phyloP scores from a whole-genome alignment of 2,329 filamentous ascomycete species.

The Atkinsonella texensis region DNA sequence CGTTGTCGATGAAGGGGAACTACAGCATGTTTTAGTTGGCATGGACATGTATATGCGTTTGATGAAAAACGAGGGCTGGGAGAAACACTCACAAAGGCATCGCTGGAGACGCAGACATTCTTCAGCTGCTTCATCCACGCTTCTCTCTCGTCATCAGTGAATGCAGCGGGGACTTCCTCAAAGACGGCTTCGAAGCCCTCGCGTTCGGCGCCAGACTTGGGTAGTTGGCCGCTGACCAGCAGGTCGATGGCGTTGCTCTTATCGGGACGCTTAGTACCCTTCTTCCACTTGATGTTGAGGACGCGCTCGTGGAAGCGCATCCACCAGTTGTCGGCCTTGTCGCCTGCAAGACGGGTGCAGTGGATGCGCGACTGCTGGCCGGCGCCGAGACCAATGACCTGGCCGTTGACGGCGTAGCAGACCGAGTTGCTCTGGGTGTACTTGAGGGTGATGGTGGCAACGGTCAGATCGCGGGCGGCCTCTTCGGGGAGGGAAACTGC shows the following conservation, averaged over 20 bases:
- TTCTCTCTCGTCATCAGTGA: slow-evolving; percentile 72
- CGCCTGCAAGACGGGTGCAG: slow-evolving; percentile 91
- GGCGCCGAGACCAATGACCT: slow-evolving; percentile 86
- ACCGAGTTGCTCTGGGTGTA: slow-evolving; percentile 99
- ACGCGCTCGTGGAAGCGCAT: slow-evolving; percentile 92
- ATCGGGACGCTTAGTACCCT: slow-evolving; percentile 88
- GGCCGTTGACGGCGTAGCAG: slow-evolving; percentile 89
- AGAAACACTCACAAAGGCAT: slow-evolving; percentile 69
- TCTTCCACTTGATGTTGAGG: slow-evolving; percentile 87
- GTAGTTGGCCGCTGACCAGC: slow-evolving; percentile 81
- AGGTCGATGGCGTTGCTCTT: slow-evolving; percentile 98
- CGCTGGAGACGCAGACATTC: slow-evolving; percentile 78
- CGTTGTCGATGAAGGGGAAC: slow-evolving; percentile 98
- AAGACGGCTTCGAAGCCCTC: slow-evolving; percentile 82
- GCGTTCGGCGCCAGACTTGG: slow-evolving; percentile 70
- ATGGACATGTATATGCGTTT: background rate
- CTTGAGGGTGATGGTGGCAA: slow-evolving; percentile 94
- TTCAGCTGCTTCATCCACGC: slow-evolving; percentile 75
- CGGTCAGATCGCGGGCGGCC: slow-evolving; percentile 78
- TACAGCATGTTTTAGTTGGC: slow-evolving; percentile 18
- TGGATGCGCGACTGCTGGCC: slow-evolving; percentile 97
- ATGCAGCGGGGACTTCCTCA: slow-evolving; percentile 72
- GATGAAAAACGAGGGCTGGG: background rate
- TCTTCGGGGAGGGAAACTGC: slow-evolving; percentile 59
- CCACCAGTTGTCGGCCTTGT: slow-evolving; percentile 99